Percentiles rank a stretch among this genome's conserved stretches.
Conservation (phyloP, 169 alveolate species). For the Eimeria maxima region DNA sequence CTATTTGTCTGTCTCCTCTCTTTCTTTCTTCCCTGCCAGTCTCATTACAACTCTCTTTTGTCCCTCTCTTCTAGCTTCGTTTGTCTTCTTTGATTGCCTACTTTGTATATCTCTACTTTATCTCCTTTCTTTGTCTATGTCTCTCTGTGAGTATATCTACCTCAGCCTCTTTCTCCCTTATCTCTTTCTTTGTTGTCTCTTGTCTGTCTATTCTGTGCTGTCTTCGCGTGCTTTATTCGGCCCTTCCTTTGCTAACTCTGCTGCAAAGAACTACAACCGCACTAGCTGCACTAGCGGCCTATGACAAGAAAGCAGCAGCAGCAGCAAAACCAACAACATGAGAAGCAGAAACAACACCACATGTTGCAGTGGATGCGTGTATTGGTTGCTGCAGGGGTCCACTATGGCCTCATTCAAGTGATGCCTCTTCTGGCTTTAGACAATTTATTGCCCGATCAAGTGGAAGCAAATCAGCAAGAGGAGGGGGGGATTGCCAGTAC, state of each 20-base stretch:
- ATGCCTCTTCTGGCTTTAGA: background rate
- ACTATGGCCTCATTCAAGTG: constrained; percentile 10
- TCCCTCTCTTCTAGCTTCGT: background rate
- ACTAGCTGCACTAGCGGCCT: background rate
- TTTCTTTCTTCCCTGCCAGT: background rate
- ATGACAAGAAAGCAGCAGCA: background rate
- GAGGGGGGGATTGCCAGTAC: too few species aligned
- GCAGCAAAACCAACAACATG: background rate
- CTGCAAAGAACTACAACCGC: too few species aligned
- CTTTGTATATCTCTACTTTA: too few species aligned
- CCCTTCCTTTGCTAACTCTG: background rate
- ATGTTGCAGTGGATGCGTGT: background rate
- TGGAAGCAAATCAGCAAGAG: background rate
- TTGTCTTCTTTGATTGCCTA: background rate
- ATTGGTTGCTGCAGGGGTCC: background rate
- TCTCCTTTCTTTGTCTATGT: too few species aligned
- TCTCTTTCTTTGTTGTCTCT: too few species aligned
- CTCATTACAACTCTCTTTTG: too few species aligned
- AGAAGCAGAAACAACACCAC: background rate
- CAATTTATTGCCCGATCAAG: background rate
- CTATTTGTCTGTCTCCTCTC: background rate
- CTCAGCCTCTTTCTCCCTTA: too few species aligned
- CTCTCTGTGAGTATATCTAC: too few species aligned
- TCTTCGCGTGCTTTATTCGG: background rate
- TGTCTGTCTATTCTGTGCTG: background rate